Base-by-base conservation (phyloP, 306 rosid genomes). In the Aeschynomene evenia region DNA sequence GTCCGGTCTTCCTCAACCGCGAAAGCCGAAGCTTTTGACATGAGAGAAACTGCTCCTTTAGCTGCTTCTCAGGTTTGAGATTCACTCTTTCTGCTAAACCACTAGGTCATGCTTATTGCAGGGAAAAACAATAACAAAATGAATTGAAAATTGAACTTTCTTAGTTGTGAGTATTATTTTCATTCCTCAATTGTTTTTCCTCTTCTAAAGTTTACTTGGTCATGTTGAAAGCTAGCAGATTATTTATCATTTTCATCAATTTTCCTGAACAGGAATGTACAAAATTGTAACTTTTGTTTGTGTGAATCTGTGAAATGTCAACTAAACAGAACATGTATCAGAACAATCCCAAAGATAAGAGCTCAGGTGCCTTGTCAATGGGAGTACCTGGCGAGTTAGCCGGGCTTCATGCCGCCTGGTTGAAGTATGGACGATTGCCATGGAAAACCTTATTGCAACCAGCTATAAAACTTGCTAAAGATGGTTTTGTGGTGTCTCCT, bases 331-430 rank as follows among this genome's bases (percentile, higher is more conserved):
- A 90, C 50, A 94, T 94, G 96, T 94, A 94, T 74, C 79, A 85
- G 79, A 66, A 69, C 71, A 78, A 87, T 75, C 75, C 87, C 10
- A 4, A 50, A 16, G 85, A 80, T 76, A 88, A 88, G 83, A 5
- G 0, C 11, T 8, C 7, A 7, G 98, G 97, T 61, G 84, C 92
- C 46, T 72, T 90, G 70, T 75, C 98, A 26, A 77, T 82, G 77
- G 98, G 92, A 71, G 87, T 94, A 75, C 98, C 98, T 39, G 96
- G 97, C 52, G 97, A 88, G 76, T 77, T 90, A 77, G 97, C 97
- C 36, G 98, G 98, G 23, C 90, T 94, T 48, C 84, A 90, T 69
- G 86, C 84, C 79, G 97, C 94, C 16, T 94, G 98, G 98, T 74
- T 77, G 70, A 78, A 74, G 74, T 54, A 94, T 53, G 97, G 98